Evolutionary conservation across 202 grass and related monocot species (phyloP), one percentile per base, ranked within the genome.

Genomic region (Tripidium arundinaceum): DNA sequence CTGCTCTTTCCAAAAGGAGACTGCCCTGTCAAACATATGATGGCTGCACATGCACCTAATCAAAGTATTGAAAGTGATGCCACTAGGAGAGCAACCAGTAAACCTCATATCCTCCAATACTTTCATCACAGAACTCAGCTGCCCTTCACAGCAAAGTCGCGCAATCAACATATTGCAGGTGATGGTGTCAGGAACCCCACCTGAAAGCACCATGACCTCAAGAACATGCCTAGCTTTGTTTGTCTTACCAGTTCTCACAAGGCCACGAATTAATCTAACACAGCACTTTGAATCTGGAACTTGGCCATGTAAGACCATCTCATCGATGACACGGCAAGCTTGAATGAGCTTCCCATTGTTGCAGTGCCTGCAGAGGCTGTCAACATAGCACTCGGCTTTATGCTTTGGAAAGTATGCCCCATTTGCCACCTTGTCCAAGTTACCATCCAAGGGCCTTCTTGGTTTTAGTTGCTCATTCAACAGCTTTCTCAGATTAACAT

Each of bases 31-130:
- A 82, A 82, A 89, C 83, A 86, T 82, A 82, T 38, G 73, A 11
- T 84, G 74, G 39, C 45, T 78, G 67, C 82, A 89, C 91, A 91
- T 89, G 83, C 83, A 91, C 81, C 88, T 88, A 70, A 94, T 91
- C 84, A 94, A 82, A 89, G 85, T 91, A 59, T 94, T 94, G 57
- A 91, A 94, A 62, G 91, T 91, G 71, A 94, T 84, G 62, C 86
- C 91, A 26, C 85, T 90, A 0, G 83, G 91, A 71, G 39, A 83
- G 63, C 83, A 89, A 72, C 91, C 86, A 3, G 80, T 62, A 60
- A 89, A 91, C 55, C 81, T 84, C 91, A 91, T 89, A 62, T 84
- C 81, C 25, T 91, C 83, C 46, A 89, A 57, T 19, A 91, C 47
- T 33, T 71, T 74, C 73, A 91, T 63, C 3, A 86, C 91, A 40